phyloP scores from a whole-genome alignment of 768 basidiomycete species.

The Cystobasidium onofrii region DNA sequence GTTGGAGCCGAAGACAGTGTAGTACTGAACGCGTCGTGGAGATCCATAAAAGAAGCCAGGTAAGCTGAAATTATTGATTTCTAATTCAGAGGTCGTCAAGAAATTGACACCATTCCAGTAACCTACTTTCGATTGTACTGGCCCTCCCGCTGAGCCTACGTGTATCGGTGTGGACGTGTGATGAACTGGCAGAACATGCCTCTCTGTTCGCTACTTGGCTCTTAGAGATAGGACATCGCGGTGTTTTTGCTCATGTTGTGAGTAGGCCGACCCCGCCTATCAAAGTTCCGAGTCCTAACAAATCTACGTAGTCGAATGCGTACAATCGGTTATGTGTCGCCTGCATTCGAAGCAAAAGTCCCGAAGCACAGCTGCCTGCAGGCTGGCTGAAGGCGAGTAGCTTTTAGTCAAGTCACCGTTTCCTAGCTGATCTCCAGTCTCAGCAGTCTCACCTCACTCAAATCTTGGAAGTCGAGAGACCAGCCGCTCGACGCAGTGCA shows the following conservation, averaged over 20 bases:
- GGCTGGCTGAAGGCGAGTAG: neutral
- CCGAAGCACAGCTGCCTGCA: neutral
- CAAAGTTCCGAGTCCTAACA: neutral
- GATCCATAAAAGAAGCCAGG: conserved; percentile 32
- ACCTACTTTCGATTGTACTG: neutral
- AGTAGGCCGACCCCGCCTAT: neutral
- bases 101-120: neutral
- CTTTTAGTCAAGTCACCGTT: neutral
- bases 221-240: conserved; percentile 22
- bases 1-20: conserved; percentile 6
- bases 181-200: conserved; percentile 10
- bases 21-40: conserved; percentile 19
- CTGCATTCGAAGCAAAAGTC: neutral
- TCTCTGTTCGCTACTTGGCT: conserved; percentile 21
- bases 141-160: neutral
- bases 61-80: neutral
- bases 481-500: conserved; percentile 11
- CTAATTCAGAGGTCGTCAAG: neutral
- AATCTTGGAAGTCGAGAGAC: neutral
- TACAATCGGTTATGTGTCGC: conserved; percentile 1
- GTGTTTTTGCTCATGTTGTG: conserved; percentile 28
- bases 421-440: neutral
- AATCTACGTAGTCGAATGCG: neutral
- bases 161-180: neutral
- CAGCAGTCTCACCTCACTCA: neutral